Percentiles rank a stretch among this genome's conserved stretches.
These are phyloP conservation scores for Zanthoxylum bungeanum DNA, from an alignment of 345 rosid species.

Conservation along the genomic window DNA sequence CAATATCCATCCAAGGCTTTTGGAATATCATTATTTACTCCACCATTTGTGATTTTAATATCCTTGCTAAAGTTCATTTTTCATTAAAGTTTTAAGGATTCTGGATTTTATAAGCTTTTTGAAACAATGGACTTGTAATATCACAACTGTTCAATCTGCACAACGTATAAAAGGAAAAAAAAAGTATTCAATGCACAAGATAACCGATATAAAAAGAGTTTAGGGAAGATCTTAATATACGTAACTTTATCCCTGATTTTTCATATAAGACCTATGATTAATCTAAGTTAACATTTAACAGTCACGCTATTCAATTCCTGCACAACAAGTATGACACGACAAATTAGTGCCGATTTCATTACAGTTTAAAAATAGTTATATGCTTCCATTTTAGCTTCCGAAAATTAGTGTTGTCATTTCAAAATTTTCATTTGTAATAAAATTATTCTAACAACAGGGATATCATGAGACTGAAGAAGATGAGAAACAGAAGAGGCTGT, in stretches of 20 bases:
- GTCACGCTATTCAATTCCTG: too few relatives aligned
- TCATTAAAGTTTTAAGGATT: not conserved
- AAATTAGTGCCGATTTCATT: too few relatives aligned
- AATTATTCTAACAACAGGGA: constrained; percentile 38
- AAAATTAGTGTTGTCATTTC: not conserved
- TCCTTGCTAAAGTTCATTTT: not conserved
- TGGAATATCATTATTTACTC: not conserved
- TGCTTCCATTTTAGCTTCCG: not conserved
- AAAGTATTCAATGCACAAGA: too few relatives aligned
- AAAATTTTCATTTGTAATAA: not conserved
- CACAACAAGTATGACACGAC: too few relatives aligned
- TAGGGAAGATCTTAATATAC: too few relatives aligned
- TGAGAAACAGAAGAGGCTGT: constrained; percentile 39
- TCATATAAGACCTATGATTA: too few relatives aligned
- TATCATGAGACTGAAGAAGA: constrained; percentile 38
- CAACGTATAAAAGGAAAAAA: too few relatives aligned
- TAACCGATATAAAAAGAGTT: too few relatives aligned
- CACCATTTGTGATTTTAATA: not conserved
- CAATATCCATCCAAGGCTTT: not conserved
- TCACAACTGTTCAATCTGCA: not conserved
- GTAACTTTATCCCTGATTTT: too few relatives aligned
- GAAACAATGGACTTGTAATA: not conserved
- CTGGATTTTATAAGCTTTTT: not conserved
- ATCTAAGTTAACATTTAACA: too few relatives aligned
- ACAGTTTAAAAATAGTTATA: too few relatives aligned